A percentile compares a stretch with the other conserved stretches of the same genome.
phyloP scores from a whole-genome alignment of 257 asterid species.

The Solanum tarapatanum region DNA sequence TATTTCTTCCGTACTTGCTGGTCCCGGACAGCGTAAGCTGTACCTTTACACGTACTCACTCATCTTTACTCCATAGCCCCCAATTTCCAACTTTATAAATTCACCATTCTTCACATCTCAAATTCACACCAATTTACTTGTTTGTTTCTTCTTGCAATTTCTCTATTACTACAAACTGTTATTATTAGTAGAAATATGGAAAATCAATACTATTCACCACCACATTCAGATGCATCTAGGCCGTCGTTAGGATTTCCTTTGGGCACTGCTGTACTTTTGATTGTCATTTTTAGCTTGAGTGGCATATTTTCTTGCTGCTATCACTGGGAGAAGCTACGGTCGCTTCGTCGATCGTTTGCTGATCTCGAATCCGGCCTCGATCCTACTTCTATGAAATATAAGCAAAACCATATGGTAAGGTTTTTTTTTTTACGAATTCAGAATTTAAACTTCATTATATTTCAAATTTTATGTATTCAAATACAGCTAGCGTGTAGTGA shows the following conservation, averaged over 20 bases:
- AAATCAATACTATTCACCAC: conserved; percentile 33
- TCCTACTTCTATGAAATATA: conserved; percentile 29
- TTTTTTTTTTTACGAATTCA: not conserved
- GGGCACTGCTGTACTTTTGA: conserved; percentile 78
- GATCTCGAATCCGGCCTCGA: conserved; percentile 31
- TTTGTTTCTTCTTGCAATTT: not conserved
- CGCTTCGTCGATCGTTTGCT: conserved; percentile 32
- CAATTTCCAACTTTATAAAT: conserved; percentile 24
- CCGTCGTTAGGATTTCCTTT: conserved; percentile 87
- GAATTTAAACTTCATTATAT: not conserved
- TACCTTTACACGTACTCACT: conserved; percentile 33
- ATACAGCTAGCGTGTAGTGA: no score
- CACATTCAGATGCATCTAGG: conserved; percentile 37
- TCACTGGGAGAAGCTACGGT: conserved; percentile 90
- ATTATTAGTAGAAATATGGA: conserved; percentile 27
- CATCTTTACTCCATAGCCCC: not conserved
- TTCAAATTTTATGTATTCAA: not conserved
- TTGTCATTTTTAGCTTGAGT: conserved; percentile 69
- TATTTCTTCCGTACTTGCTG: conserved; percentile 36
- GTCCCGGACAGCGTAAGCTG: conserved; percentile 16
- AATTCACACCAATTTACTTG: not conserved
- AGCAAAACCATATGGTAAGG: conserved; percentile 28
- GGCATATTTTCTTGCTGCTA: conserved; percentile 90
- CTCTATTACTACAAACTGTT: not conserved
- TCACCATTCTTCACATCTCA: not conserved